Percentiles rank a stretch among this genome's conserved stretches.
Evolutionary conservation across 2,329 filamentous ascomycete genomes (phyloP).

Genomic region (Trichoderma lentiforme): DNA sequence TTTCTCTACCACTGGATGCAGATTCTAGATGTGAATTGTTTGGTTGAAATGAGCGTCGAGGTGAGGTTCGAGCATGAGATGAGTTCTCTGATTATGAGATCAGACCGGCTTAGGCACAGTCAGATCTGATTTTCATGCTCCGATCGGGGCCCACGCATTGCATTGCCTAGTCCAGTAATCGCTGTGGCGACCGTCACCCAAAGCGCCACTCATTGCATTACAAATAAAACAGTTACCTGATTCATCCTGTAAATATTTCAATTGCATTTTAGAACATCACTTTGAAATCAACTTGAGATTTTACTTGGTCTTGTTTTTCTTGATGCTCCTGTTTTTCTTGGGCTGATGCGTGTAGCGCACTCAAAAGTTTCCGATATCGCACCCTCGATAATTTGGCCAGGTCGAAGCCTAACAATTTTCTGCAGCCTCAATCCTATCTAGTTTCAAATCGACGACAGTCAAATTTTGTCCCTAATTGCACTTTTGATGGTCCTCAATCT

Average conservation of each 20-base stretch:
- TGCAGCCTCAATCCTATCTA: not conserved
- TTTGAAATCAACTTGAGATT: not conserved
- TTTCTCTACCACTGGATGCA: not conserved
- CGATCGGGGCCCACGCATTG: slow-evolving; percentile 1
- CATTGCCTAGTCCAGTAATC: not conserved
- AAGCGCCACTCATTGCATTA: not conserved
- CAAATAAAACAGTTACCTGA: not conserved
- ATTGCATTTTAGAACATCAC: not conserved
- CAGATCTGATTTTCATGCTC: slow-evolving; percentile 8
- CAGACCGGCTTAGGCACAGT: not conserved
- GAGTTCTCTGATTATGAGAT: not conserved
- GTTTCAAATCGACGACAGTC: not conserved
- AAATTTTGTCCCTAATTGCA: not conserved
- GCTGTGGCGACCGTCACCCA: not conserved
- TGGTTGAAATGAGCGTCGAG: not conserved
- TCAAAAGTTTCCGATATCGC: not conserved
- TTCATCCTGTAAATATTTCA: not conserved
- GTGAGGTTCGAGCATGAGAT: not conserved
- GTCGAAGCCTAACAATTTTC: not conserved
- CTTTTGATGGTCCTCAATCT: not conserved
- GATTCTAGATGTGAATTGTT: not conserved
- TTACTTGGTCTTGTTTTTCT: not conserved
- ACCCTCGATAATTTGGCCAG: not conserved
- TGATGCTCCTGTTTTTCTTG: not conserved
- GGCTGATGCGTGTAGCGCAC: not conserved